Evolutionary conservation across 139 green algal species (phyloP).

Genomic region (Auxenochlorella pyrenoidosa): DNA sequence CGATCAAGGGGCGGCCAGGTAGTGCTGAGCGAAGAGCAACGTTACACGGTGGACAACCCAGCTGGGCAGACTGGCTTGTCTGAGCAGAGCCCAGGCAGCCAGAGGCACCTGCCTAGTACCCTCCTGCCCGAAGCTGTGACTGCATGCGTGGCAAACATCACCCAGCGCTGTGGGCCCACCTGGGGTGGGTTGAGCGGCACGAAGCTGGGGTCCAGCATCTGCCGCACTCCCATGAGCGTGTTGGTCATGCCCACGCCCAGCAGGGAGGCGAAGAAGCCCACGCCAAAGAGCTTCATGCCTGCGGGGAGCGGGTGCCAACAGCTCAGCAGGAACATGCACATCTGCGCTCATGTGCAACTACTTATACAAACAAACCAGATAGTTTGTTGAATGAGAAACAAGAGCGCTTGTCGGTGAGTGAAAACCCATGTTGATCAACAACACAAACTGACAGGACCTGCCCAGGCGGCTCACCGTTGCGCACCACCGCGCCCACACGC

Average conservation of each 20-base stretch:
- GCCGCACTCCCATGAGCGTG: slow-evolving; percentile 65
- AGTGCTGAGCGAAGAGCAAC: background rate
- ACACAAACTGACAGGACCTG: background rate
- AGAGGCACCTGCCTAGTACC: background rate
- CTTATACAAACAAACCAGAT: too few species aligned
- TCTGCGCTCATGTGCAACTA: too few species aligned
- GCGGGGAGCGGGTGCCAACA: background rate
- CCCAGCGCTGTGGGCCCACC: background rate
- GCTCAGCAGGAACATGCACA: too few species aligned
- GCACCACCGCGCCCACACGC: slow-evolving; percentile 77
- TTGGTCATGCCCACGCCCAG: slow-evolving; percentile 95
- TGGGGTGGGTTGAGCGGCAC: slow-evolving; percentile 70
- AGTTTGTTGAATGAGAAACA: too few species aligned
- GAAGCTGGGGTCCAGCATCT: slow-evolving; percentile 77
- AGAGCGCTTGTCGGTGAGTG: too few species aligned
- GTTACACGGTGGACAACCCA: too few species aligned
- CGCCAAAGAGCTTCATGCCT: slow-evolving; percentile 85
- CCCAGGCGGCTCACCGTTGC: slow-evolving; percentile 74
- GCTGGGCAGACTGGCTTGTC: too few species aligned
- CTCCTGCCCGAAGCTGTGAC: too few species aligned
- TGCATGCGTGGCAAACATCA: too few species aligned
- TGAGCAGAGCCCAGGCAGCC: too few species aligned
- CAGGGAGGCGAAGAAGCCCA: slow-evolving; percentile 84
- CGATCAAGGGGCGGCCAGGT: background rate
- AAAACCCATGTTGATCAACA: too few species aligned